Evolutionary conservation across 1,284 basidiomycete species (phyloP), one percentile per base, ranked within the genome.

Genomic region (Ceratobasidium sp.): DNA sequence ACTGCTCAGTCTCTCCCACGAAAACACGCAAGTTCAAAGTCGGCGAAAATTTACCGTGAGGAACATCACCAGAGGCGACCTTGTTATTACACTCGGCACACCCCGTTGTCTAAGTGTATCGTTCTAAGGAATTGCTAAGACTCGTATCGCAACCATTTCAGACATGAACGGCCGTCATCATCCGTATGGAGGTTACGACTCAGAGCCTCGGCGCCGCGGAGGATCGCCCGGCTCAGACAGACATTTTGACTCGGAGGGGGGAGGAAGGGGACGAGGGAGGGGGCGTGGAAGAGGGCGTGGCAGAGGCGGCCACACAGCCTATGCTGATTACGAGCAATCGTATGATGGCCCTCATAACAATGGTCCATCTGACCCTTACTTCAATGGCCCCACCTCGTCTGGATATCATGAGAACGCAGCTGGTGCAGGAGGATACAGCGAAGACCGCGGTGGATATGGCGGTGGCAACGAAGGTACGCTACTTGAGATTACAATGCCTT

Each of bases 91-190:
- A 29, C 43, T 38, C 40, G 47, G 25, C 42, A 56, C 49, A 35
- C 47, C 40, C 25, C 29, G 35, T 25, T 35, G 27, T 42, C 47
- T 34, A 62, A 65, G 47, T 50, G 34, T 29, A 65, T 32, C 34
- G 10, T 31, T 34, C 49, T 65, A 65, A 65, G 60, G 45, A 38
- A 38, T 65, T 65, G 60, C 60, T 65, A 35, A 65, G 60, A 20
- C 56, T 56, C 35, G 54, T 56, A 35, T 32, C 10, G 27, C 25
- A n/a, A 38, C 45, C 31, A 40, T 70, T 67, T 71, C 71, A 72
- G 68, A 64, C 73, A 92, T 93, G 91, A 91, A 91, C 60, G 35
- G 25, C 80, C 90, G 91, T 75, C 92, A 94, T 80, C 91, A 94
- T 84, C 88, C 92, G 29, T 94, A 94, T 79, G 86, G 83, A 73